phyloP scores from a whole-genome alignment of 2,329 filamentous ascomycete species.

The Cercospora brassicicola region DNA sequence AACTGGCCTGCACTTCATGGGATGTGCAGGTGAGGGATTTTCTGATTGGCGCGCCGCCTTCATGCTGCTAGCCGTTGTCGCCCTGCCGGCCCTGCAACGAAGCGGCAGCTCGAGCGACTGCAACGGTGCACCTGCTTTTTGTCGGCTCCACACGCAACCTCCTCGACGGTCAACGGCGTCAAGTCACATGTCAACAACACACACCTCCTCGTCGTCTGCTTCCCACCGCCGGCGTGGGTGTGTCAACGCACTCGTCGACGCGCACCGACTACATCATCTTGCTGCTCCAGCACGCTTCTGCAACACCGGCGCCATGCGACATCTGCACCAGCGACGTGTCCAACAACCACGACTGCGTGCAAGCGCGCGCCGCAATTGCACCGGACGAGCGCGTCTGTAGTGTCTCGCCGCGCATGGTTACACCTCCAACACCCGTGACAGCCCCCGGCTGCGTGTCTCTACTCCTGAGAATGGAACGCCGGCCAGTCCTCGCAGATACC shows the following conservation, averaged over 20 bases:
- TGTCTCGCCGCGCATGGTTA: background rate
- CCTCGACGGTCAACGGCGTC: background rate
- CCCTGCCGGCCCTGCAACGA: background rate
- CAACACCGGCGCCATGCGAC: slow-evolving; percentile 3
- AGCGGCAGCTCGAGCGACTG: background rate
- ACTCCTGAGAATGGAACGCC: background rate
- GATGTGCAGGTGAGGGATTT: background rate
- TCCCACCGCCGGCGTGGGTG: background rate
- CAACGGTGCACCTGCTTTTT: background rate
- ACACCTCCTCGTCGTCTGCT: background rate
- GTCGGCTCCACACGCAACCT: background rate
- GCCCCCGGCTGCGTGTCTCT: background rate
- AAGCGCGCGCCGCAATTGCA: background rate
- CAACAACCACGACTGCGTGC: background rate
- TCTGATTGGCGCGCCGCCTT: background rate
- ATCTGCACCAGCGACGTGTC: background rate
- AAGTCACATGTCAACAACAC: background rate
- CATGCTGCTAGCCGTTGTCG: background rate
- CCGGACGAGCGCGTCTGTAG: background rate
- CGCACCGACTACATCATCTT: background rate
- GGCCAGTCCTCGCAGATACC: background rate
- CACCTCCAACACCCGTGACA: background rate
- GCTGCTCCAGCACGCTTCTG: background rate
- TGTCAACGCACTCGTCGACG: background rate
- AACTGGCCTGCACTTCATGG: background rate